A percentile compares a stretch with the other conserved stretches of the same genome.
Evolutionary conservation across 202 grass and related monocot genomes (phyloP).

Genomic region (Cymbopogon flexuosus): DNA sequence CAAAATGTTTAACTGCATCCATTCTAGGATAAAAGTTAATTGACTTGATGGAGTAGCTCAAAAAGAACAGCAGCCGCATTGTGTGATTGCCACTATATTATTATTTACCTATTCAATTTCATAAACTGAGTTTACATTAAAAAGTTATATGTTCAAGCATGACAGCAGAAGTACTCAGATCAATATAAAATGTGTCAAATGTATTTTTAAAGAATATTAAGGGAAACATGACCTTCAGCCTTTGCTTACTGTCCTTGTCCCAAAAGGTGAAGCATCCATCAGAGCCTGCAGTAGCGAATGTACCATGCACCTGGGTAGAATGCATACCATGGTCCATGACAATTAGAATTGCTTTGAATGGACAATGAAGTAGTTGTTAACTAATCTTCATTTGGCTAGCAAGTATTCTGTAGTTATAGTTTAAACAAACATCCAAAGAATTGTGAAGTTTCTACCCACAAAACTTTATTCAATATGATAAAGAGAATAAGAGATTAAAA

Average conservation of each 20-base stretch:
- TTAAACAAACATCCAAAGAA: not conserved
- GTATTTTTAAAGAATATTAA: not conserved
- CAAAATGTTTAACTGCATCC: not conserved
- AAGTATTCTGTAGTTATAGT: slow-evolving; percentile 1
- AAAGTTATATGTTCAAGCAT: not conserved
- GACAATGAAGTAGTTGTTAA: not conserved
- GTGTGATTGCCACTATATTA: not conserved
- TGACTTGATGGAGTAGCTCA: not conserved
- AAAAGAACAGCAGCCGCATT: not conserved
- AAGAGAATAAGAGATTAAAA: not conserved
- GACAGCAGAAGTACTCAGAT: slow-evolving; percentile 21
- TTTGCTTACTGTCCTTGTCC: slow-evolving; percentile 99
- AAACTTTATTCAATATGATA: not conserved
- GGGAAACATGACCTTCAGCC: slow-evolving; percentile 63
- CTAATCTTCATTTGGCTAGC: not conserved
- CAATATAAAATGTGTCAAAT: slow-evolving; percentile 15
- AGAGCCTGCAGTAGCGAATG: slow-evolving; percentile 90
- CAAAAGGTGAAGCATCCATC: slow-evolving; percentile 93
- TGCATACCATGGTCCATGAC: slow-evolving; percentile 7
- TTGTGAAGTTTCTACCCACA: not conserved
- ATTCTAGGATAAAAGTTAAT: not conserved
- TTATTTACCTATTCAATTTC: not conserved
- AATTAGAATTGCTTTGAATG: slow-evolving; percentile 23
- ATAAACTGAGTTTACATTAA: not conserved
- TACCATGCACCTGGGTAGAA: slow-evolving; percentile 67